Percentiles rank a stretch among this genome's conserved stretches.
phyloP scores from a whole-genome alignment of 1,139 yeast species.

The Geotrichum australiense region DNA sequence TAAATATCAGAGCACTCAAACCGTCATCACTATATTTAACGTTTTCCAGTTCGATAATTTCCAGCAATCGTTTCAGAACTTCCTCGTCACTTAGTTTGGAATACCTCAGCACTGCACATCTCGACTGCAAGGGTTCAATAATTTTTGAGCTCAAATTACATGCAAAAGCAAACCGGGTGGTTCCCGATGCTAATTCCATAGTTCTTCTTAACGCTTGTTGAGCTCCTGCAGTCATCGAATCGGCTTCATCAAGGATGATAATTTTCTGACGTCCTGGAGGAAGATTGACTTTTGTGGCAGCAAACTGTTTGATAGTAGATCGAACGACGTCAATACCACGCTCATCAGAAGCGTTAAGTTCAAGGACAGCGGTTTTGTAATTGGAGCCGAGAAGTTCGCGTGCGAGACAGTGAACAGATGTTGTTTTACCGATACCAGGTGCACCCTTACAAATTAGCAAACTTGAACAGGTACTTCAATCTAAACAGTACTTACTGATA shows the following conservation, averaged over 20 bases:
- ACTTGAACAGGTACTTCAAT: conserved; percentile 1
- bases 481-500: conserved; percentile 39
- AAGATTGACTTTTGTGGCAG: conserved; percentile 78
- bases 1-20: conserved; percentile 84
- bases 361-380: conserved; percentile 78
- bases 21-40: conserved; percentile 87
- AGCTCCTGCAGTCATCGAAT: conserved; percentile 98
- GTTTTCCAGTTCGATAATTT: conserved; percentile 61
- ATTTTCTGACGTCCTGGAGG: conserved; percentile 80
- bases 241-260: conserved; percentile 89
- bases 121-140: conserved; percentile 91
- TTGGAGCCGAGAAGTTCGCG: conserved; percentile 69
- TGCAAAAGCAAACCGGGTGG: conserved; percentile 96
- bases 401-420: conserved; percentile 87
- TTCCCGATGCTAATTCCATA: conserved; percentile 90
- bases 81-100: conserved; percentile 78
- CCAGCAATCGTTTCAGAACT: conserved; percentile 67
- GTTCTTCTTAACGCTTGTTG: conserved; percentile 96
- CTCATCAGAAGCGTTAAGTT: conserved; percentile 92
- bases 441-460: conserved; percentile 43
- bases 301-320: conserved; percentile 87
- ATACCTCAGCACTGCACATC: conserved; percentile 92
- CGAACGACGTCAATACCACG: conserved; percentile 94
- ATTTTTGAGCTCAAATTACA: conserved; percentile 92
- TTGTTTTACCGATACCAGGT: conserved; percentile 97